phyloP scores from a whole-genome alignment of 129 eudicot genomes.

The Flaveria sonorensis region DNA sequence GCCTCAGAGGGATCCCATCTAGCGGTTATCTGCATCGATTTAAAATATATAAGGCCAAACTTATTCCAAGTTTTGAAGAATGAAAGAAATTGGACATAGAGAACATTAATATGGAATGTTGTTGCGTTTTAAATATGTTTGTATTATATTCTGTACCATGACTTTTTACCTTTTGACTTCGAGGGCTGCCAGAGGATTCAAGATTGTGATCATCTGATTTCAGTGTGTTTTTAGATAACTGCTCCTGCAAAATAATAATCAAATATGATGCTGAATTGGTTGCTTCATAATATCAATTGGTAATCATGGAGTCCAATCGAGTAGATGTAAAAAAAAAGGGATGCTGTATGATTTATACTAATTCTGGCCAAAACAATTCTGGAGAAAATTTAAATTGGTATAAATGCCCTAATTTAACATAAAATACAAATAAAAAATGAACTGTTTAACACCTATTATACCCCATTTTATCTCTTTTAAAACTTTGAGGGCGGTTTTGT shows the following conservation, averaged over 20 bases:
- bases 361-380: neutral
- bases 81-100: neutral
- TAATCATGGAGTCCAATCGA: neutral
- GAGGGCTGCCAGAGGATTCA: conserved; percentile 59
- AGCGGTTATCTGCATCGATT: conserved; percentile 51
- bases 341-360: neutral
- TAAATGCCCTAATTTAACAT: neutral
- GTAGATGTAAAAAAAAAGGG: neutral
- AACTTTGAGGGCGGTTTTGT: neutral
- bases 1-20: conserved; percentile 71
- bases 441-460: neutral
- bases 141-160: neutral
- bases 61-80: conserved; percentile 3
- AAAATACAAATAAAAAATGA: neutral
- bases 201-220: conserved; percentile 43
- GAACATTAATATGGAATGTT: neutral
- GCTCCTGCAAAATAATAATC: conserved; percentile 45
- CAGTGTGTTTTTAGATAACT: conserved; percentile 33
- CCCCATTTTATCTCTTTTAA: neutral
- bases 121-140: neutral
- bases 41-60: neutral
- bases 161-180: conserved; percentile 49
- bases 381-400: neutral
- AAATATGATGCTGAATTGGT: conserved; percentile 14
- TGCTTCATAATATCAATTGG: conserved; percentile 1